Evolutionary conservation across 225 moss, liverwort and hornwort species (phyloP).

Genomic region (Physcomitrium patens): DNA sequence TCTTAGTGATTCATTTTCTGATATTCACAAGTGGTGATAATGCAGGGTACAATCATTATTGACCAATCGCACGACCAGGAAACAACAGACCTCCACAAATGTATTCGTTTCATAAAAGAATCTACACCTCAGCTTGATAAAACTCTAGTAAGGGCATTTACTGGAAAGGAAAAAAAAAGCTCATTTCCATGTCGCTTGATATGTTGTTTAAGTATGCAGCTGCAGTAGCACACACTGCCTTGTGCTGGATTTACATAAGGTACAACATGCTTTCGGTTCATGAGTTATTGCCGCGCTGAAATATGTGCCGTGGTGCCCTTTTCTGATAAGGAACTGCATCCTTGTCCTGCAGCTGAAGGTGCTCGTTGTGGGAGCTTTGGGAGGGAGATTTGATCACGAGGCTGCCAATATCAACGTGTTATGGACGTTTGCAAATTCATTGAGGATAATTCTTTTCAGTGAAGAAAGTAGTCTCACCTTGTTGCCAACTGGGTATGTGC

Average conservation of each 20-base stretch:
- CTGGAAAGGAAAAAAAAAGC: not conserved
- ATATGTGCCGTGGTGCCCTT: not conserved
- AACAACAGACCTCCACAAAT: slow-evolving; percentile 86
- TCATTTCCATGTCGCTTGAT: not conserved
- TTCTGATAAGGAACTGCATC: not conserved
- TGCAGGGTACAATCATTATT: slow-evolving; percentile 72
- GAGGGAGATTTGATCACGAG: slow-evolving; percentile 89
- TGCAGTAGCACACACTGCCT: not conserved
- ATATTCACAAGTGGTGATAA: not conserved
- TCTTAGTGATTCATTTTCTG: no score
- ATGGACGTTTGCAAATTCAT: slow-evolving; percentile 55
- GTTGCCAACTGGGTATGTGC: slow-evolving; percentile 70
- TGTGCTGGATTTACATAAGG: not conserved
- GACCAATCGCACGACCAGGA: slow-evolving; percentile 80
- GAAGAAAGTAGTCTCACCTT: slow-evolving; percentile 72
- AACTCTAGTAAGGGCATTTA: slow-evolving; percentile 43
- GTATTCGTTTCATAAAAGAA: slow-evolving; percentile 56
- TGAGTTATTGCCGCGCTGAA: not conserved
- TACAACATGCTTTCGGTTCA: not conserved
- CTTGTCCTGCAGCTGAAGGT: slow-evolving; percentile 60
- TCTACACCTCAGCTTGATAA: slow-evolving; percentile 43
- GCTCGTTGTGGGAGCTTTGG: slow-evolving; percentile 79
- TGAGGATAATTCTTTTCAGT: slow-evolving; percentile 67
- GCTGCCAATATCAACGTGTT: slow-evolving; percentile 80
- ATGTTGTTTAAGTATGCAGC: not conserved